Evolutionary conservation across 2,329 filamentous ascomycete species (phyloP).

Genomic region (Xylariales sp.): DNA sequence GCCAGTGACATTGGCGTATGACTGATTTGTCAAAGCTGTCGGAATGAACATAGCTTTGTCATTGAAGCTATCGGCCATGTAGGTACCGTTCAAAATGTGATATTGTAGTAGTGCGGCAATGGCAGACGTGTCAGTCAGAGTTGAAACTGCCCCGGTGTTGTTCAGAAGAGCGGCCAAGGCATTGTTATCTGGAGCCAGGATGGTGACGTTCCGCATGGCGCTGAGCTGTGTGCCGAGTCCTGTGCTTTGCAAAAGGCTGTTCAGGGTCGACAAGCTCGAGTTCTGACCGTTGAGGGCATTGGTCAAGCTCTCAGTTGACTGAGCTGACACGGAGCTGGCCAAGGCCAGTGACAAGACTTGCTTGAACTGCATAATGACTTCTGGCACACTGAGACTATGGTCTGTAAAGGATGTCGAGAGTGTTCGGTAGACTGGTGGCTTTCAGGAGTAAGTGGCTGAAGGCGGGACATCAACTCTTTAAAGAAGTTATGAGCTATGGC

Average conservation of each 20-base stretch:
- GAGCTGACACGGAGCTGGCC: conserved; percentile 7
- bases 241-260: conserved; percentile 10
- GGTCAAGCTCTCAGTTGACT: conserved; percentile 8
- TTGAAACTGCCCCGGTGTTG: conserved; percentile 23
- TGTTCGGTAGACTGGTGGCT: too few species aligned
- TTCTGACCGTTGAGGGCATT: conserved; percentile 11
- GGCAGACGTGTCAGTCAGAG: conserved; percentile 17
- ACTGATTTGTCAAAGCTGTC: conserved; percentile 42
- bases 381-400: too few species aligned
- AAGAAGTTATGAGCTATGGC: too few species aligned
- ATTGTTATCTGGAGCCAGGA: conserved; percentile 52
- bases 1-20: conserved; percentile 54
- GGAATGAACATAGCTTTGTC: conserved; percentile 29
- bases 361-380: conserved; percentile 11
- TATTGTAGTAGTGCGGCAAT: conserved; percentile 46
- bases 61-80: conserved; percentile 25
- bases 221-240: conserved; percentile 11
- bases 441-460: too few species aligned
- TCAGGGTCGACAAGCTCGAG: conserved; percentile 9
- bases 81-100: conserved; percentile 53
- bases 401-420: too few species aligned
- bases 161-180: conserved; percentile 37
- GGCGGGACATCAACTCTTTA: too few species aligned
- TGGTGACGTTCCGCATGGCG: conserved; percentile 43
- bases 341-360: conserved; percentile 7